Evolutionary conservation across 202 grass and related monocot species (phyloP), one percentile per base, ranked within the genome.

Genomic region (Musa balbisiana): DNA sequence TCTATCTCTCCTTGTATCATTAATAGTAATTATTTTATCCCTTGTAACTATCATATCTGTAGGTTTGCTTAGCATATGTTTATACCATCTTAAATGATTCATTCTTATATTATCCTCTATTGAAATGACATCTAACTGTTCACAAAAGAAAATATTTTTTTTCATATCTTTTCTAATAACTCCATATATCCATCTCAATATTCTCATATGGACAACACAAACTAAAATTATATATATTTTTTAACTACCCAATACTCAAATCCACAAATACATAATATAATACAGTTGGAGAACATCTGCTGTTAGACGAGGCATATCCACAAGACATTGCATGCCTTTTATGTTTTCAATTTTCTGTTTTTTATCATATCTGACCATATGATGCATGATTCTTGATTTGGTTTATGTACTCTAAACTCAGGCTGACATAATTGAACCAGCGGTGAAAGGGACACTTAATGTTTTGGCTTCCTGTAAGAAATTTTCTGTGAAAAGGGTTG

Each of bases 361-460:
- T 13, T 1, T 58, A 66, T 49, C 5, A 66, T 84, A 62, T 52
- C 74, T 33, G 58, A 17, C 26, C 58, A 24, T 62, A 23, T 22
- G 0, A 52, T 13, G 11, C 54, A 54, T 58, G 9, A 15, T 29
- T 84, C 22, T 64, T n/a, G 2, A 17, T 56, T 54, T 23, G 20
- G 62, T 72, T 49, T 83, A 53, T 49, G 13, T 75, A 11, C 69
- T 29, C 59, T 10, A 71, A 49, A 22, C 85, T 73, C 76, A 92
- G 85, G 83, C 77, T 72, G 81, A 96, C 71, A 85, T 96, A 81
- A 79, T 96, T 81, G 81, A 96, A n/a, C 83, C 89, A 24, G 89
- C 92, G 52, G 77, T 96, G 19, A 90, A 92, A 43, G 92, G 92
- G 29, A 90, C 92, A 52, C 79, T 96, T 51, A 92, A 96, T 83